Conservation (phyloP, 768 basidiomycete genomes). For the Galerina sulciceps region DNA sequence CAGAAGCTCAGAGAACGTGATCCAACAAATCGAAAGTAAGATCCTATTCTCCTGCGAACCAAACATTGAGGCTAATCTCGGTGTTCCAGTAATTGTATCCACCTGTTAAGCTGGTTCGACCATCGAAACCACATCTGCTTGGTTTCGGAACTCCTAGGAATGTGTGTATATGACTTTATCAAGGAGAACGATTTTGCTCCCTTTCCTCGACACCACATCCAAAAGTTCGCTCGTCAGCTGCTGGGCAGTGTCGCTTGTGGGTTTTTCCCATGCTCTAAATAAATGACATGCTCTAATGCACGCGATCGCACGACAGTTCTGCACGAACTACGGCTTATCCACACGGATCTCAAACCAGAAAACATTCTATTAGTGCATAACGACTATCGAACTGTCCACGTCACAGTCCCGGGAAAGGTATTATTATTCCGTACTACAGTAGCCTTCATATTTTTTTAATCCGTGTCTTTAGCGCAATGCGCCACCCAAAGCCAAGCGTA, state of each 20-base stretch:
- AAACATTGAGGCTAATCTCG: conserved; percentile 23
- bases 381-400: conserved; percentile 64
- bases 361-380: conserved; percentile 95
- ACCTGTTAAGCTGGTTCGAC: conserved; percentile 93
- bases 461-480: conserved; percentile 56
- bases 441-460: conserved; percentile 12
- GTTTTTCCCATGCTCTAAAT: conserved; percentile 30
- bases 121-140: conserved; percentile 97
- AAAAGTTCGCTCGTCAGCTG: conserved; percentile 91
- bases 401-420: conserved; percentile 73
- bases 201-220: conserved; percentile 95
- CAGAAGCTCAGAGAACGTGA: conserved; percentile 90
- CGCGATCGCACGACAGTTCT: conserved; percentile 61
- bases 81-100: conserved; percentile 89
- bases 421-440: conserved; percentile 6
- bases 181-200: conserved; percentile 98
- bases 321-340: conserved; percentile 88
- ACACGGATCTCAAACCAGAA: conserved; percentile 99
- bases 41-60: conserved; percentile 24
- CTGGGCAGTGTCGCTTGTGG: conserved; percentile 92
- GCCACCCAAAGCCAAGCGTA: conserved; percentile 70
- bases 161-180: conserved; percentile 98
- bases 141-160: conserved; percentile 92
- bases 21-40: conserved; percentile 86
- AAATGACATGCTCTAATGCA: conserved; percentile 20